These are phyloP conservation scores for Macadamia integrifolia DNA, from an alignment of 164 flowering plant species.

Conservation along the genomic window DNA sequence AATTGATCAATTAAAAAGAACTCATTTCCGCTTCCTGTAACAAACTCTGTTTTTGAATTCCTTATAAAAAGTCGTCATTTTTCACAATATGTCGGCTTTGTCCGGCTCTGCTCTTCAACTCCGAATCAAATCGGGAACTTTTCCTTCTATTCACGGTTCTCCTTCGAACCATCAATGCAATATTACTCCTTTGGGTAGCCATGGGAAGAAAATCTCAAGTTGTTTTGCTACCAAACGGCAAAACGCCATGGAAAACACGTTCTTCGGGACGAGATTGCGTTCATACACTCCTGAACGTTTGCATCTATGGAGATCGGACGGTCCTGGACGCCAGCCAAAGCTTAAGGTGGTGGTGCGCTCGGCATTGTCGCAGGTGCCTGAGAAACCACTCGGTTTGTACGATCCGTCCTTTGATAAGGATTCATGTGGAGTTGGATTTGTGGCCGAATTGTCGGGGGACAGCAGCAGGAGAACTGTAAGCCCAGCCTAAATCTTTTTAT, in stretches of 20 bases:
- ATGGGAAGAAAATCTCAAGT: conserved; percentile 12
- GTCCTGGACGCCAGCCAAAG: conserved; percentile 62
- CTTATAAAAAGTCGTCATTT: background rate
- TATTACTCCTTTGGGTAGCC: conserved; percentile 18
- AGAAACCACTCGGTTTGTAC: conserved; percentile 87
- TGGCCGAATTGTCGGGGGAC: conserved; percentile 91
- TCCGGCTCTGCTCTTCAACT: conserved; percentile 33
- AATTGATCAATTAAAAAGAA: background rate
- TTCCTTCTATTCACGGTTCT: conserved; percentile 12
- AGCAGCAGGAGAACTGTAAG: conserved; percentile 80
- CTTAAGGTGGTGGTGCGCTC: conserved; percentile 49
- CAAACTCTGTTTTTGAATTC: background rate
- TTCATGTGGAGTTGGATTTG: conserved; percentile 97
- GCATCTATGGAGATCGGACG: conserved; percentile 65
- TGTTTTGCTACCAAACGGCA: conserved; percentile 18
- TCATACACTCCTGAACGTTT: conserved; percentile 32
- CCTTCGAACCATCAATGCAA: conserved; percentile 24
- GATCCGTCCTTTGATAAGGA: conserved; percentile 91
- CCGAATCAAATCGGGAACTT: conserved; percentile 16
- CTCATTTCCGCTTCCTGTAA: background rate
- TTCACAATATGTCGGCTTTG: conserved; percentile 33
- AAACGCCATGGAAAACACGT: conserved; percentile 26
- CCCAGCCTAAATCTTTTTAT: background rate
- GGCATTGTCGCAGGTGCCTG: conserved; percentile 76
- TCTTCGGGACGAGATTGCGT: conserved; percentile 44